phyloP scores from a whole-genome alignment of 1,284 basidiomycete genomes.

The Exsudoporus floridanus region DNA sequence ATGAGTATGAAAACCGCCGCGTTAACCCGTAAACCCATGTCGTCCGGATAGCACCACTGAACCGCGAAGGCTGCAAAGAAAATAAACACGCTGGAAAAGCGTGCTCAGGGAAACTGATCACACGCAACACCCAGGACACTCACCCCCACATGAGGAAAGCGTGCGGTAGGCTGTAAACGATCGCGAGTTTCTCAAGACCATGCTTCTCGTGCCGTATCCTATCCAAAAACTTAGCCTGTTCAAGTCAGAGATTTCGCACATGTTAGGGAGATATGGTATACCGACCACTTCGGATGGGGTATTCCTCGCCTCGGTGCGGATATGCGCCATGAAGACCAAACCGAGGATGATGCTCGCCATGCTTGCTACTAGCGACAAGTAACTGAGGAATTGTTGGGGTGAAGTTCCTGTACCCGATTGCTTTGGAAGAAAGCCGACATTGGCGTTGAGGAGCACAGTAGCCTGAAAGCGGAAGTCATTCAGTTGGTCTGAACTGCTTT shows the following conservation, averaged over 20 bases:
- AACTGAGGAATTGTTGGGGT: conserved; percentile 37
- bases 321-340: conserved; percentile 40
- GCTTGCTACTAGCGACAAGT: conserved; percentile 42
- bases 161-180: conserved; percentile 40
- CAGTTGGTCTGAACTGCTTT: neutral
- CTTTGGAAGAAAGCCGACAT: conserved; percentile 43
- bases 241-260: neutral
- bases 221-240: conserved; percentile 32
- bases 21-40: neutral
- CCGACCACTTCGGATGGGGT: conserved; percentile 33
- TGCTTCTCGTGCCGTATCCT: conserved; percentile 24
- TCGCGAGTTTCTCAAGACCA: conserved; percentile 39
- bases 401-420: conserved; percentile 26
- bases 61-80: conserved; percentile 30
- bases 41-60: conserved; percentile 25
- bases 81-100: conserved; percentile 27
- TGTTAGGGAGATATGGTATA: neutral
- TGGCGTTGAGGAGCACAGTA: conserved; percentile 42
- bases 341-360: conserved; percentile 42
- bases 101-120: neutral
- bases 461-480: conserved; percentile 34
- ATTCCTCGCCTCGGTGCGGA: conserved; percentile 31
- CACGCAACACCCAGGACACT: conserved; percentile 12
- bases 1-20: conserved; percentile 13
- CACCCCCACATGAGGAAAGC: conserved; percentile 43